These are phyloP conservation scores for Puccinellia tenuiflora DNA, from an alignment of 176 grass and related monocot species.

Conservation along the genomic window DNA sequence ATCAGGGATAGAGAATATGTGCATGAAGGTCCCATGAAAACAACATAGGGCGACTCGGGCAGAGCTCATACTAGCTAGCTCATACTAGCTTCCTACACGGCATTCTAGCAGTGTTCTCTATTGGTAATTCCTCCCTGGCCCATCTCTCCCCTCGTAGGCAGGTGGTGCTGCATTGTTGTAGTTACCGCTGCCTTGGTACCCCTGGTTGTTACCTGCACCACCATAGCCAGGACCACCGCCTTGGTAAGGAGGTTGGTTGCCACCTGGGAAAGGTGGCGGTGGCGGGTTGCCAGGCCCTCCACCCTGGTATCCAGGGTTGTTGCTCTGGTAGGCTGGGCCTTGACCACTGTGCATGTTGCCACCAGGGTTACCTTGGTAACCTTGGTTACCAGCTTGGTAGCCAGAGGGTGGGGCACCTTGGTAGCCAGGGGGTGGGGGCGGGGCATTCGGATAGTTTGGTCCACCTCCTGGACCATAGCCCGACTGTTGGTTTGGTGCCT, in stretches of 20 bases:
- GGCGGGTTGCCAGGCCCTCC: slow-evolving; percentile 4
- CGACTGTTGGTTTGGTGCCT: slow-evolving; percentile 19
- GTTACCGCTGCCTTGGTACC: neutral
- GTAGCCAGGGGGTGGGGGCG: slow-evolving; percentile 40
- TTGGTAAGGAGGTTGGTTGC: slow-evolving; percentile 9
- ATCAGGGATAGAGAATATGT: neutral
- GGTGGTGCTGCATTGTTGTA: neutral
- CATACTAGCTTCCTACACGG: slow-evolving; percentile 7
- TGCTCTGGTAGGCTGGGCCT: slow-evolving; percentile 35
- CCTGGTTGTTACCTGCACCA: neutral
- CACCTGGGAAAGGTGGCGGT: neutral
- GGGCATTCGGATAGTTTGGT: slow-evolving; percentile 27
- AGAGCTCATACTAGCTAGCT: neutral
- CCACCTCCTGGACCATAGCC: slow-evolving; percentile 32
- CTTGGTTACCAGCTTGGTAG: slow-evolving; percentile 35
- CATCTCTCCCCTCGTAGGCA: neutral
- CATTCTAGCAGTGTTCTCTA: slow-evolving; percentile 19
- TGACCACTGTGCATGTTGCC: slow-evolving; percentile 23
- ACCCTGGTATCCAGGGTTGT: slow-evolving; percentile 54
- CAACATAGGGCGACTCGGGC: neutral
- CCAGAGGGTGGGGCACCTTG: slow-evolving; percentile 12
- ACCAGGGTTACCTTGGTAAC: slow-evolving; percentile 44
- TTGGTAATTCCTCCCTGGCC: slow-evolving; percentile 18
- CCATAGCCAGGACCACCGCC: slow-evolving; percentile 21
- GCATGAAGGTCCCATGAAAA: neutral